Conservation (phyloP, 495 filamentous ascomycete species). For the Rusavskia elegans region DNA sequence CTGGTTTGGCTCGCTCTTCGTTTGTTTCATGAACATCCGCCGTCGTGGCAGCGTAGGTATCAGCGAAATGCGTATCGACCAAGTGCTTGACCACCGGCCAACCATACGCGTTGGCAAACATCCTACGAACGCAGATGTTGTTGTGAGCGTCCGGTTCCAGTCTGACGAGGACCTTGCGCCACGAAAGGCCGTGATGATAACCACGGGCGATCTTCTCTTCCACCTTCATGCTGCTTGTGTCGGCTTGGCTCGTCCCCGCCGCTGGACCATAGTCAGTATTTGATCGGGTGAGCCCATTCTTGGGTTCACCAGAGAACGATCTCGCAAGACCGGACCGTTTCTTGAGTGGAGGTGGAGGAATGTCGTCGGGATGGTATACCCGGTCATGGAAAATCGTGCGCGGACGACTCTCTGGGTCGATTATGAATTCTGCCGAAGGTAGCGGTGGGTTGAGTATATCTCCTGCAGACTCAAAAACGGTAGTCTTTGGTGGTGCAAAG, state of each 20-base stretch:
- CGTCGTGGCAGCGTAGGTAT: slow-evolving; percentile 39
- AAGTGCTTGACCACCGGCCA: slow-evolving; percentile 94
- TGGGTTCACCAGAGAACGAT: slow-evolving; percentile 24
- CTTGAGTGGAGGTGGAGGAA: slow-evolving; percentile 61
- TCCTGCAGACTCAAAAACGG: slow-evolving; percentile 84
- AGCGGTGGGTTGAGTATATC: slow-evolving; percentile 84
- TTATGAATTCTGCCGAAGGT: slow-evolving; percentile 61
- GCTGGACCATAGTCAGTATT: slow-evolving; percentile 8
- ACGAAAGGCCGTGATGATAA: slow-evolving; percentile 77
- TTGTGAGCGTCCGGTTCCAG: slow-evolving; percentile 97
- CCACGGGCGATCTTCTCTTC: slow-evolving; percentile 96
- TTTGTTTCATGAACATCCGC: slow-evolving; percentile 39
- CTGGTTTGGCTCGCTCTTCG: slow-evolving; percentile 32
- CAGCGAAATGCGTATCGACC: slow-evolving; percentile 80
- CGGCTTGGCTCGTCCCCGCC: slow-evolving; percentile 8
- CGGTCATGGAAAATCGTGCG: slow-evolving; percentile 95
- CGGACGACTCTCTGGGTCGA: slow-evolving; percentile 66
- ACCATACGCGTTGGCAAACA: slow-evolving; percentile 93
- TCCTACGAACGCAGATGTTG: slow-evolving; percentile 88
- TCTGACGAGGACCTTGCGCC: slow-evolving; percentile 91
- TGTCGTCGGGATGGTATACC: slow-evolving; percentile 84
- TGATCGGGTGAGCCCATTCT: slow-evolving; percentile 10
- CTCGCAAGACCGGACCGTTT: slow-evolving; percentile 33
- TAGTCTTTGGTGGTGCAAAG: slow-evolving; percentile 73
- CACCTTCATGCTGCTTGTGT: slow-evolving; percentile 53